Base-by-base conservation (phyloP, 2,329 filamentous ascomycete genomes). In the Hymenoscyphus infarciens region DNA sequence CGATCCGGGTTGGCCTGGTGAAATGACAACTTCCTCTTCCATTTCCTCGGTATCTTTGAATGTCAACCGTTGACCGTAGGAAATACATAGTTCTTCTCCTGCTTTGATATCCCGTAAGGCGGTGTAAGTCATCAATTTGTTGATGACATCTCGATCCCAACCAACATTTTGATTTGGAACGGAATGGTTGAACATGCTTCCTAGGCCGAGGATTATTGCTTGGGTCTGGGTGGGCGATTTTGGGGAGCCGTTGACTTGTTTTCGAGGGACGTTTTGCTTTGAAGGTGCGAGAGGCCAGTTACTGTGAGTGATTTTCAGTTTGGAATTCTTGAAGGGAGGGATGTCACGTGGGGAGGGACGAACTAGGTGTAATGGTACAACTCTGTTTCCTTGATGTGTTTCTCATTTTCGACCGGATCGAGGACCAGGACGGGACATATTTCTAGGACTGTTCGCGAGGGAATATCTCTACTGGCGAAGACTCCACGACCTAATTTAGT, bases 311-410 rank as follows among this genome's bases (percentile, higher is more conserved):
- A 22, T 10, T 49, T 49, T 11, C 25, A 10, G 7, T 49, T 10
- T 10, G 8, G 2, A 22, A 45, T 22, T 11, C 10, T 7, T 25
- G 45, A 52, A 61, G 57, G 25, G 39, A 29, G 15, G 22, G 22
- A 16, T 39, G 10, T 31, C 77, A 61, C 39, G 11, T 62, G 64
- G 64, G 61, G 67, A 66, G 54, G 64, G 67, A 53, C 54, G 63
- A 75, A 82, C 81, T 85, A 85, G 33, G 82, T 84, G 67, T 85
- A 85, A 69, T 85, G 80, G 69, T 80, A 81, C 3, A 86, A 71
- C 1, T 75, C 74, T 0, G 82, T 84, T 33, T 82, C 77, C 59
- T 76, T 75, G 61, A 84, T 77, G 68, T 84, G 76, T 13, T 76
- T 66, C 61, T 76, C 74, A 66, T 82, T 83, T 66, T 84, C 81